Evolutionary conservation across 2,329 filamentous ascomycete genomes (phyloP).

Genomic region (Aspergillus quadricinctus): DNA sequence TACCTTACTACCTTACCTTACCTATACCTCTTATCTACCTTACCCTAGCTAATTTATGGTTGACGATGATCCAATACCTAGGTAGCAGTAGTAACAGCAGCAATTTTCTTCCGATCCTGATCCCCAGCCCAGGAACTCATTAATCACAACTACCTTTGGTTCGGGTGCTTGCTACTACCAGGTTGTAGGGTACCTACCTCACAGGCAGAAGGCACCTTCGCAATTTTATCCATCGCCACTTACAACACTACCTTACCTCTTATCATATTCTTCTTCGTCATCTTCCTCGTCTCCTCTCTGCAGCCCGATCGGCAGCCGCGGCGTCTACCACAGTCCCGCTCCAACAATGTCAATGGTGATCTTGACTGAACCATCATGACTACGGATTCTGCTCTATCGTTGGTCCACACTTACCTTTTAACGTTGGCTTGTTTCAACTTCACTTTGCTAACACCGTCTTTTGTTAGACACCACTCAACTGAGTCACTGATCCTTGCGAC

Average conservation of each 20-base stretch:
- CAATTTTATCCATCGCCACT: neutral
- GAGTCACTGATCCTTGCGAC: constrained; percentile 59
- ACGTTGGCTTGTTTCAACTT: constrained; percentile 4
- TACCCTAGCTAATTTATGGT: neutral
- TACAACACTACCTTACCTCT: neutral
- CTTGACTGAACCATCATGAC: constrained; percentile 36
- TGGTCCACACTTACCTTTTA: constrained; percentile 17
- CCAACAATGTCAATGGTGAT: constrained; percentile 32
- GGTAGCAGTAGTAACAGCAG: neutral
- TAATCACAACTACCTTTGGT: neutral
- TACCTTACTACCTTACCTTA: neutral
- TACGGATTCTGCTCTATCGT: constrained; percentile 38
- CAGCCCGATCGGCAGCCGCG: constrained; percentile 10
- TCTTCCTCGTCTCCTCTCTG: constrained; percentile 2
- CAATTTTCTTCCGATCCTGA: neutral
- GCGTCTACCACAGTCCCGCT: constrained; percentile 4
- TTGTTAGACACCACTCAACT: constrained; percentile 58
- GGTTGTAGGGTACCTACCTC: neutral
- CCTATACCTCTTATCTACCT: neutral
- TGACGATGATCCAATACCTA: neutral
- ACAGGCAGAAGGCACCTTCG: neutral
- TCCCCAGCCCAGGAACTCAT: neutral
- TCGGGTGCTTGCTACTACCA: neutral
- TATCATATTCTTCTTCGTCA: neutral
- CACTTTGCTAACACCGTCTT: constrained; percentile 12